Conservation (phyloP, 495 filamentous ascomycete species). For the Penicillium fimorum region DNA sequence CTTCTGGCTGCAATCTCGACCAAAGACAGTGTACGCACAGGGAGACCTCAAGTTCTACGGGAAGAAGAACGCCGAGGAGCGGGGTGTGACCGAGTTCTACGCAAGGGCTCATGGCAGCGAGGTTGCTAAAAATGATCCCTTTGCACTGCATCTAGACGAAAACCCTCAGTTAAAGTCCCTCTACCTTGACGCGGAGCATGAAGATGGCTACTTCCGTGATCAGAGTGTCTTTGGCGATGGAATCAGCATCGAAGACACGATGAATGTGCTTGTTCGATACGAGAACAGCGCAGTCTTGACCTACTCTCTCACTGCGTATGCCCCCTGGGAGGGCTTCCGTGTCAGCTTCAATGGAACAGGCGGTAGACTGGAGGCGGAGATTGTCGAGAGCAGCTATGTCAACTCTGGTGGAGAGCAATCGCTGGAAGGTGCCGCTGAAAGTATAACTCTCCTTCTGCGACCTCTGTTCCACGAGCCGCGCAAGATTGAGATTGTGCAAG, state of each 20-base stretch:
- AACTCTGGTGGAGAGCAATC: conserved; percentile 35
- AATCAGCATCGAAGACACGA: conserved; percentile 60
- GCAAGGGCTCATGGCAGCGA: conserved; percentile 30
- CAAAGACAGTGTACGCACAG: conserved; percentile 31
- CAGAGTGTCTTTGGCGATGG: conserved; percentile 60
- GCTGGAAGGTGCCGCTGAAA: conserved; percentile 35
- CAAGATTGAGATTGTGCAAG: conserved; percentile 26
- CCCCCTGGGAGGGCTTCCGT: conserved; percentile 37
- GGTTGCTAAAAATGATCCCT: conserved; percentile 32
- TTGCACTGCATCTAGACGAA: conserved; percentile 51
- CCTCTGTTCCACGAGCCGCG: conserved; percentile 32
- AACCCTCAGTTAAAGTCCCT: conserved; percentile 51
- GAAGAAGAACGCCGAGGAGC: conserved; percentile 34
- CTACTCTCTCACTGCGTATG: conserved; percentile 33
- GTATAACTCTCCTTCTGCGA: conserved; percentile 46
- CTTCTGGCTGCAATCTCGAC: conserved; percentile 31
- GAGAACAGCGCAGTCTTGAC: conserved; percentile 32
- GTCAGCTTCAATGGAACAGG: conserved; percentile 34
- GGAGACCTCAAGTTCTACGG: conserved; percentile 38
- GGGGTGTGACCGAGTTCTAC: conserved; percentile 33
- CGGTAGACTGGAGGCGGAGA: conserved; percentile 34
- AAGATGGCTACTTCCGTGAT: conserved; percentile 57
- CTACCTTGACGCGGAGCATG: conserved; percentile 58
- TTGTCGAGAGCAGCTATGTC: conserved; percentile 36
- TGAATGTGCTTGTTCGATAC: conserved; percentile 58